These are phyloP conservation scores for Lentinus tigrinus DNA, from an alignment of 768 basidiomycete genomes.

Conservation along the genomic window DNA sequence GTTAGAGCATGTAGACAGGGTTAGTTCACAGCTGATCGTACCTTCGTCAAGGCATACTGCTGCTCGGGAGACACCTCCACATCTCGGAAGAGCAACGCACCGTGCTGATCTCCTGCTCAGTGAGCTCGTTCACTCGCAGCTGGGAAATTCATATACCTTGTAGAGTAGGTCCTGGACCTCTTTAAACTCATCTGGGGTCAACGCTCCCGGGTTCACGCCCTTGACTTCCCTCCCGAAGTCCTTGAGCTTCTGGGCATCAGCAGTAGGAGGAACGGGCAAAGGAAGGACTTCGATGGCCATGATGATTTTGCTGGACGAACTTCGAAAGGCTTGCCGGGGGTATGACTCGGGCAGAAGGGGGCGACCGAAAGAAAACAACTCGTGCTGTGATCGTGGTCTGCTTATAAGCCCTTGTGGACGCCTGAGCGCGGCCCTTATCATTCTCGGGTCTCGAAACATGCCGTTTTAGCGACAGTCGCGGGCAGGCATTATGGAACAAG, in stretches of 20 bases:
- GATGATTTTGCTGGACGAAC: slow-evolving; percentile 4
- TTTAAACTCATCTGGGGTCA: slow-evolving; percentile 59
- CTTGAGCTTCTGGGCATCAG: slow-evolving; percentile 62
- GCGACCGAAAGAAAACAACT: background rate
- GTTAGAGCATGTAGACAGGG: background rate
- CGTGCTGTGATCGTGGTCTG: background rate
- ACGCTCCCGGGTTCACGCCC: slow-evolving; percentile 64
- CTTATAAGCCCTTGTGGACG: background rate
- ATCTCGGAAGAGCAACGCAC: slow-evolving; percentile 72
- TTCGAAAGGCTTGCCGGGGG: slow-evolving; percentile 8
- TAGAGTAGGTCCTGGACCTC: slow-evolving; percentile 74
- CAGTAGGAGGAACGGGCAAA: slow-evolving; percentile 70
- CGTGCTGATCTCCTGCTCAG: slow-evolving; percentile 46
- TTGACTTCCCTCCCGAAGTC: slow-evolving; percentile 78
- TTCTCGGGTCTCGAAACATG: background rate
- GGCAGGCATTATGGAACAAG: background rate
- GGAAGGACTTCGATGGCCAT: slow-evolving; percentile 72
- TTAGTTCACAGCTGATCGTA: slow-evolving; percentile 28
- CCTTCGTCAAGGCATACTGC: slow-evolving; percentile 85
- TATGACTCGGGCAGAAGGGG: background rate
- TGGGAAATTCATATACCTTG: slow-evolving; percentile 47
- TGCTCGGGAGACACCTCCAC: slow-evolving; percentile 71
- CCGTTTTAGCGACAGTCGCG: background rate
- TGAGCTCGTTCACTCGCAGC: background rate
- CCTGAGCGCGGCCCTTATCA: background rate